Percentiles rank a stretch among this genome's conserved stretches.
Evolutionary conservation across 1,284 basidiomycete species (phyloP).

Genomic region (Sporisorium sorghi): DNA sequence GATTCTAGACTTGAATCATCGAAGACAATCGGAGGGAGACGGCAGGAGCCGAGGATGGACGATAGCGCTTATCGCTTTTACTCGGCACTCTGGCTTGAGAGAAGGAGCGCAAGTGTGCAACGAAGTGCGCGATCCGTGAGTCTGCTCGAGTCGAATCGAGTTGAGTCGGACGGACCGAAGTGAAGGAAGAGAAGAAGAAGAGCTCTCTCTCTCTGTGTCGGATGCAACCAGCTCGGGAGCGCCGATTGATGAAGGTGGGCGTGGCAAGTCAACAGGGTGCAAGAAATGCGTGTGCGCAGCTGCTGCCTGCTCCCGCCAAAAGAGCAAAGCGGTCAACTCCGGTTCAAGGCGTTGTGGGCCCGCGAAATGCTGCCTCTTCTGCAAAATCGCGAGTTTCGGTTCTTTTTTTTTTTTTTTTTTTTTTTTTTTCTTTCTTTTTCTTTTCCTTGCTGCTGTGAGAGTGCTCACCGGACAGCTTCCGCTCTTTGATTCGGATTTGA

Average conservation of each 20-base stretch:
- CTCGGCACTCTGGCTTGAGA: not conserved
- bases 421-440: not conserved
- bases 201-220: not conserved
- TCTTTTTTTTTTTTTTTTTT: no score
- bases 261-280: not conserved
- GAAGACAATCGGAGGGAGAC: not conserved
- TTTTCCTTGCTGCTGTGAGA: not conserved
- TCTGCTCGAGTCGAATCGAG: not conserved
- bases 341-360: not conserved
- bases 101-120: not conserved
- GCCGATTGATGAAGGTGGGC: not conserved
- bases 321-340: constrained; percentile 3
- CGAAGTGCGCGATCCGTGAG: not conserved
- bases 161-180: not conserved
- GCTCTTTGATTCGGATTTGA: not conserved
- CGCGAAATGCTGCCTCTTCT: no score
- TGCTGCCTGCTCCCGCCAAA: not conserved
- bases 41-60: not conserved
- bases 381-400: no score
- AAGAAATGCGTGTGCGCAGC: constrained; percentile 4
- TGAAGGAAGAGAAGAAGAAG: not conserved
- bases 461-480: not conserved
- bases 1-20: constrained; percentile 5
- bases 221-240: not conserved
- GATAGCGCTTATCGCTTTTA: no score